These are phyloP conservation scores for Sphagnum fallax DNA, from an alignment of 228 moss, liverwort and hornwort species.

Conservation along the genomic window DNA sequence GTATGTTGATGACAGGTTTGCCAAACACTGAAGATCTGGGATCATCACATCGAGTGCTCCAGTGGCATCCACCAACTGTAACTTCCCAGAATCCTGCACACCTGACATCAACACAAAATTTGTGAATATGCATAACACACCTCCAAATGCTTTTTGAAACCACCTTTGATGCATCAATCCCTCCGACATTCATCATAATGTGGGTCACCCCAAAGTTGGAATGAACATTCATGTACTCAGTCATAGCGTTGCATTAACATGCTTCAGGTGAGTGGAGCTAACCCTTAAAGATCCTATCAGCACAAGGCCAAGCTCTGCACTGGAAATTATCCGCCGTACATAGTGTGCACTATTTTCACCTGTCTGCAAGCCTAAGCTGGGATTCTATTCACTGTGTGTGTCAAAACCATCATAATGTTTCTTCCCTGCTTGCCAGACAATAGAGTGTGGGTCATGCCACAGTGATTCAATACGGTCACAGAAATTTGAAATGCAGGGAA, in stretches of 20 bases:
- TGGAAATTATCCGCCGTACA: constrained; percentile 31
- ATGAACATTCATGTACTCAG: no score
- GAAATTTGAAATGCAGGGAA: constrained; percentile 62
- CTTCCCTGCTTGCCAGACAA: constrained; percentile 15
- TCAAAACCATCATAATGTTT: constrained; percentile 6
- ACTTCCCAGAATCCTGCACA: constrained; percentile 56
- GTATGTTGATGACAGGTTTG: constrained; percentile 48
- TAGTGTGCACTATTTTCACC: constrained; percentile 9
- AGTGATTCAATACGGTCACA: constrained; percentile 43
- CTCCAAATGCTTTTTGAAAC: no score
- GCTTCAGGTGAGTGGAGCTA: no score
- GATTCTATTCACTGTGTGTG: not conserved
- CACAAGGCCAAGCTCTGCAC: constrained; percentile 54
- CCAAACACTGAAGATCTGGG: constrained; percentile 58
- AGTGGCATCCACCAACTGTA: constrained; percentile 62
- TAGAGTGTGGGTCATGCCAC: constrained; percentile 34
- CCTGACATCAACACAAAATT: constrained; percentile 27
- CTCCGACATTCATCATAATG: no score
- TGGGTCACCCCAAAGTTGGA: no score
- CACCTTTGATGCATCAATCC: no score
- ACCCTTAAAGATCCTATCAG: constrained; percentile 77
- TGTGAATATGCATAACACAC: not conserved
- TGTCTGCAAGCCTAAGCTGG: not conserved
- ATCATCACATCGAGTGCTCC: constrained; percentile 60
- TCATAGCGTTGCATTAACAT: no score